phyloP scores from a whole-genome alignment of 2,329 filamentous ascomycete genomes.

The Ploettnerulaceae sp. region DNA sequence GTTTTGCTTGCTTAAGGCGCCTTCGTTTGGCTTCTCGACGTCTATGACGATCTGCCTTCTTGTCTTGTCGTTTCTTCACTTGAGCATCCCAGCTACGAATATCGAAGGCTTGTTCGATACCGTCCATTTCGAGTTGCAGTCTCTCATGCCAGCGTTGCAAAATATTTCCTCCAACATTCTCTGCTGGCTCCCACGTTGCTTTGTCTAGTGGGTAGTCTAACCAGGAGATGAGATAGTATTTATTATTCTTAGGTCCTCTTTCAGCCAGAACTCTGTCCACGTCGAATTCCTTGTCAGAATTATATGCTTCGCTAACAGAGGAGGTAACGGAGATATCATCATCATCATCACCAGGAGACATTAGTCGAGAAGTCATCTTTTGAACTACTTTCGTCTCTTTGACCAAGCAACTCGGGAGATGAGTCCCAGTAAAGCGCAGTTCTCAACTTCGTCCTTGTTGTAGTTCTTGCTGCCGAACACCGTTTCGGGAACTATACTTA shows the following conservation, averaged over 20 bases:
- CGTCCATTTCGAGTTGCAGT: slow-evolving; percentile 18
- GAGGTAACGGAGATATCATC: slow-evolving; percentile 54
- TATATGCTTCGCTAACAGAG: slow-evolving; percentile 29
- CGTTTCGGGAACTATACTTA: too few species aligned
- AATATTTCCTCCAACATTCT: slow-evolving; percentile 39
- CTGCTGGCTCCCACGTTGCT: slow-evolving; percentile 49
- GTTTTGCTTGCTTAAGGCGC: slow-evolving; percentile 9
- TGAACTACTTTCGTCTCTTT: not conserved
- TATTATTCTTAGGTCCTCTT: slow-evolving; percentile 33
- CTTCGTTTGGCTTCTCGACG: slow-evolving; percentile 23
- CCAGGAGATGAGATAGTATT: slow-evolving; percentile 61
- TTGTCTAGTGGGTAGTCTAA: slow-evolving; percentile 51
- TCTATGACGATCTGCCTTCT: slow-evolving; percentile 20
- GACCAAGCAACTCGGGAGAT: not conserved
- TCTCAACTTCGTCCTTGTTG: too few species aligned
- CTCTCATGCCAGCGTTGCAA: slow-evolving; percentile 32
- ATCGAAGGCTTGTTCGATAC: slow-evolving; percentile 24
- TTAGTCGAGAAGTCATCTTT: too few species aligned
- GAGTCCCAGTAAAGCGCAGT: not conserved
- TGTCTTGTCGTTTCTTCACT: slow-evolving; percentile 5
- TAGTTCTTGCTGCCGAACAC: too few species aligned
- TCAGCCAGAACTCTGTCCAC: slow-evolving; percentile 49
- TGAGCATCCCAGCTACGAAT: slow-evolving; percentile 18
- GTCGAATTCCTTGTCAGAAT: slow-evolving; percentile 20
- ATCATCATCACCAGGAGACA: too few species aligned